Evolutionary conservation across 148 eudicot genomes (phyloP).

Genomic region (Diospyros kaki): DNA sequence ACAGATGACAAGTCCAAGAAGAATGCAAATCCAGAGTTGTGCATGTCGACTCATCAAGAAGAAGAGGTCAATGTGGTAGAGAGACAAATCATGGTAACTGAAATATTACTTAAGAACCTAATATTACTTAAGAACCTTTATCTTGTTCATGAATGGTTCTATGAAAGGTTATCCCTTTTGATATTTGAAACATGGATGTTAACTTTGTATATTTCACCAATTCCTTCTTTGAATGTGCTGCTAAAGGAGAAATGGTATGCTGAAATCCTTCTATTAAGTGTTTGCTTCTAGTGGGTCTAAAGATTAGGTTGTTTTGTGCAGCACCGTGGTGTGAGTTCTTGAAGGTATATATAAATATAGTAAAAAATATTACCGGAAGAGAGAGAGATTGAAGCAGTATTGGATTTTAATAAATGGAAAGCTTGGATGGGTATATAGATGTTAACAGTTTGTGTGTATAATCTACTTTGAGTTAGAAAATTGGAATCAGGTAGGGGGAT

Average conservation of each 20-base stretch:
- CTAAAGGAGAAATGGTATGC: neutral
- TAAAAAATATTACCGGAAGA: no score
- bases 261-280: neutral
- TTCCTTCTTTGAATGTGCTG: neutral
- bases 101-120: no score
- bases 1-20: conserved; percentile 80
- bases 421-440: neutral
- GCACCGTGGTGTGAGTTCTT: neutral
- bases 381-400: neutral
- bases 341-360: neutral
- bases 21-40: conserved; percentile 59
- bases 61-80: conserved; percentile 48
- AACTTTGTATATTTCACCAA: neutral
- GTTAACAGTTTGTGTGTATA: neutral
- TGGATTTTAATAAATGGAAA: neutral
- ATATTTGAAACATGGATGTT: conserved; percentile 5
- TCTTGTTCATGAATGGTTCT: neutral
- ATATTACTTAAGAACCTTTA: neutral
- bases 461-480: neutral
- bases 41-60: conserved; percentile 45
- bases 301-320: neutral
- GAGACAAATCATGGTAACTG: neutral
- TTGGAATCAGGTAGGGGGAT: no score
- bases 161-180: conserved; percentile 1
- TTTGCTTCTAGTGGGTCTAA: no score